Percentiles rank a stretch among this genome's conserved stretches.
Evolutionary conservation across 441 rosid species (phyloP).

Genomic region (Macaranga tanarius): DNA sequence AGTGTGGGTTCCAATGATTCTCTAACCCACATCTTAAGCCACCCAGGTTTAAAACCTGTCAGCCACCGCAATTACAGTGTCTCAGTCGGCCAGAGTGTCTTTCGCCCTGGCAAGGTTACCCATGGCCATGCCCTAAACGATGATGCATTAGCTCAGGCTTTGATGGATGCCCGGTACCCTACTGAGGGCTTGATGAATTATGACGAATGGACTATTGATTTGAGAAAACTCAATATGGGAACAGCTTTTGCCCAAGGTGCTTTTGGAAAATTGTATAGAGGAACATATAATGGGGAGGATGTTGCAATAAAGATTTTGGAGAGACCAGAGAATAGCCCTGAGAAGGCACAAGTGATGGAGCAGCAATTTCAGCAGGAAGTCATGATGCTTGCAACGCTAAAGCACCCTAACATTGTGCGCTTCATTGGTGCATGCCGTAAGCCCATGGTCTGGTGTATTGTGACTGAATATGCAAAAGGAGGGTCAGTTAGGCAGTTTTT

Average conservation of each 20-base stretch:
- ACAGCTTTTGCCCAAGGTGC: constrained; percentile 97
- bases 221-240: constrained; percentile 87
- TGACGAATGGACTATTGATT: constrained; percentile 90
- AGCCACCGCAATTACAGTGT: constrained; percentile 41
- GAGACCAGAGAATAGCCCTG: constrained; percentile 72
- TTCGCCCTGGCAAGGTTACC: constrained; percentile 68
- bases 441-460: constrained; percentile 95
- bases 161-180: constrained; percentile 65
- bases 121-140: constrained; percentile 74
- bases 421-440: constrained; percentile 92
- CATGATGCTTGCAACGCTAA: constrained; percentile 83
- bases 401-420: constrained; percentile 87
- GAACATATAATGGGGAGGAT: constrained; percentile 88
- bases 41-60: constrained; percentile 71
- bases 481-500: constrained; percentile 93
- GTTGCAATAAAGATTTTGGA: constrained; percentile 89
- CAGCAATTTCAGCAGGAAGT: constrained; percentile 98
- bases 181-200: constrained; percentile 64
- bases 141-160: constrained; percentile 80
- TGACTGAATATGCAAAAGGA: constrained; percentile 94
- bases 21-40: constrained; percentile 73
- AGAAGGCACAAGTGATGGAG: constrained; percentile 76
- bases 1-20: constrained; percentile 91
- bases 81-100: constrained; percentile 69
- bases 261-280: constrained; percentile 89